Evolutionary conservation across 305 asterid species (phyloP).

Genomic region (Coffea humblotiana): DNA sequence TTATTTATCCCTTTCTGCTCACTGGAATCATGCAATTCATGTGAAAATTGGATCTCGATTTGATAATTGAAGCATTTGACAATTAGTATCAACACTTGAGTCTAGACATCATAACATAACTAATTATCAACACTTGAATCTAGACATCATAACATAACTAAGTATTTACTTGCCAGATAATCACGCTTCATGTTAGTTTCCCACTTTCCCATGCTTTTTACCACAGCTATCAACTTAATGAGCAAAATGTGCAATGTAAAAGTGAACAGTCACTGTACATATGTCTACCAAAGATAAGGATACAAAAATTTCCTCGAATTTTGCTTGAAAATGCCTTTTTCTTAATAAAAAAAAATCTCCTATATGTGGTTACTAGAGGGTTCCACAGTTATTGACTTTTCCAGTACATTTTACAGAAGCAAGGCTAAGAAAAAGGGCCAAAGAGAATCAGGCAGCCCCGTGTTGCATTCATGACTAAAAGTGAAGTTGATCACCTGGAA

Average conservation of each 20-base stretch:
- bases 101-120: not conserved
- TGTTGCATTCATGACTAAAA: conserved; percentile 80
- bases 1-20: not conserved
- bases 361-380: not conserved
- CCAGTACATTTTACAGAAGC: conserved; percentile 45
- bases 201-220: too few relatives aligned
- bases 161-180: not conserved
- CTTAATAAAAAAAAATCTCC: not conserved
- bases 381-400: not conserved
- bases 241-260: not conserved
- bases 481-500: conserved; percentile 86
- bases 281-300: not conserved
- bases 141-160: not conserved
- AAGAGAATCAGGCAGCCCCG: conserved; percentile 66
- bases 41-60: not conserved
- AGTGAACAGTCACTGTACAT: too few relatives aligned
- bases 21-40: not conserved
- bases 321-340: not conserved
- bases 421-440: conserved; percentile 63
- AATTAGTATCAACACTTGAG: too few relatives aligned
- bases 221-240: not conserved
- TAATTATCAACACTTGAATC: not conserved
- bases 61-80: not conserved
- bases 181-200: not conserved
- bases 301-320: not conserved